Evolutionary conservation across 768 basidiomycete genomes (phyloP).

Genomic region (Crassisporium funariophilum): DNA sequence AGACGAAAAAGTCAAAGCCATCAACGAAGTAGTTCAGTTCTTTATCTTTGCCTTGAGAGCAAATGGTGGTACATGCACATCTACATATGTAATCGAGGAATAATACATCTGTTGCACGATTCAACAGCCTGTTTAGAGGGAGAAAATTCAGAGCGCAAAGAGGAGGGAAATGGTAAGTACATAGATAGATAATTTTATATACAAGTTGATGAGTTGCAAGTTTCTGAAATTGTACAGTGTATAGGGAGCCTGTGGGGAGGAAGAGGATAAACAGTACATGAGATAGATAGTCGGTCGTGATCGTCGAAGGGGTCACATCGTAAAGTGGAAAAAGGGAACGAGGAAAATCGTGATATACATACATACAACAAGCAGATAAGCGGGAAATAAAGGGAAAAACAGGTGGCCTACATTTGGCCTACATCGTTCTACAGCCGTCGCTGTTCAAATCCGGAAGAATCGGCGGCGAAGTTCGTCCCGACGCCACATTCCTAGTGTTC

Average conservation of each 20-base stretch:
- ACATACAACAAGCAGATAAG: background rate
- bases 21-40: background rate
- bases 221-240: no score
- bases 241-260: no score
- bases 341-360: conserved; percentile 3
- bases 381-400: conserved; percentile 22
- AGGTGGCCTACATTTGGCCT: conserved; percentile 27
- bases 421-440: conserved; percentile 75
- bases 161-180: no score
- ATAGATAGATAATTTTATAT: conserved; percentile 1
- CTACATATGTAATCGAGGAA: background rate
- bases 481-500: conserved; percentile 23
- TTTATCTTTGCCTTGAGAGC: background rate
- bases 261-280: no score
- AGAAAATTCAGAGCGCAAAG: no score
- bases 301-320: no score
- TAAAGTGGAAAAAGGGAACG: no score
- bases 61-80: background rate
- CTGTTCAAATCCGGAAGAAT: conserved; percentile 48
- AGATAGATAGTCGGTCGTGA: no score
- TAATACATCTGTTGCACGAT: background rate
- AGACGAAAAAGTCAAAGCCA: conserved; percentile 19
- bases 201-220: no score
- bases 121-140: no score
- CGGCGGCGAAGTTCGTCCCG: conserved; percentile 54